Evolutionary conservation across 768 basidiomycete genomes (phyloP).

Genomic region (Cystofilobasidium bisporidii): DNA sequence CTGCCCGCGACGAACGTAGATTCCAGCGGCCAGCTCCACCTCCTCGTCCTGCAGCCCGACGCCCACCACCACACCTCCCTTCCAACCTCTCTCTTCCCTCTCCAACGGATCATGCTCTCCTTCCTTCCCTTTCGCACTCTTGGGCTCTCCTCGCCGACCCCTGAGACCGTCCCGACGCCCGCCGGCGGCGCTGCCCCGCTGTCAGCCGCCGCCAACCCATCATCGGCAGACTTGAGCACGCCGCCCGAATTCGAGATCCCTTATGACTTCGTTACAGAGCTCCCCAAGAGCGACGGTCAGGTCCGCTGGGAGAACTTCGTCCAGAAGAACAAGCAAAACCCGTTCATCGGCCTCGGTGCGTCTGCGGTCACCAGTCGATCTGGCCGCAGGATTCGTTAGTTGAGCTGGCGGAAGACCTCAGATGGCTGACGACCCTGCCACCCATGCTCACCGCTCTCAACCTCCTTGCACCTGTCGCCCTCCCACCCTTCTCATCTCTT

Average conservation of each 20-base stretch:
- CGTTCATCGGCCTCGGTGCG: neutral
- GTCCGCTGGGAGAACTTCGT: neutral
- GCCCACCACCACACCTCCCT: neutral
- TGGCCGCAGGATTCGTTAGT: neutral
- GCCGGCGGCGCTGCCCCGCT: neutral
- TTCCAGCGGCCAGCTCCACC: neutral
- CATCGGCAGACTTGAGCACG: neutral
- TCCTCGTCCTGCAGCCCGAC: neutral
- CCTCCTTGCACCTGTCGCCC: too few species aligned
- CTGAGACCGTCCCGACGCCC: neutral
- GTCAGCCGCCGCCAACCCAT: neutral
- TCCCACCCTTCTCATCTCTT: too few species aligned
- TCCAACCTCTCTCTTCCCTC: neutral
- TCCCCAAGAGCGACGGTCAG: neutral
- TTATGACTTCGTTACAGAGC: constrained; percentile 1
- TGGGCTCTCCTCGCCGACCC: neutral
- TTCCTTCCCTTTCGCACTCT: neutral
- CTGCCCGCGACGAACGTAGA: too few species aligned
- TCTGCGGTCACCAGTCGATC: neutral
- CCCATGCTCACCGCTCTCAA: too few species aligned
- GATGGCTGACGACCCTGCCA: neutral
- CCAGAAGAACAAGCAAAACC: constrained; percentile 7
- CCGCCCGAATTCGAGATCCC: constrained; percentile 1
- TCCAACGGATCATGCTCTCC: neutral
- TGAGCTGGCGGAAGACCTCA: neutral